Conservation (phyloP, 176 grass and related monocot species). For the Eragrostis nindensis region DNA sequence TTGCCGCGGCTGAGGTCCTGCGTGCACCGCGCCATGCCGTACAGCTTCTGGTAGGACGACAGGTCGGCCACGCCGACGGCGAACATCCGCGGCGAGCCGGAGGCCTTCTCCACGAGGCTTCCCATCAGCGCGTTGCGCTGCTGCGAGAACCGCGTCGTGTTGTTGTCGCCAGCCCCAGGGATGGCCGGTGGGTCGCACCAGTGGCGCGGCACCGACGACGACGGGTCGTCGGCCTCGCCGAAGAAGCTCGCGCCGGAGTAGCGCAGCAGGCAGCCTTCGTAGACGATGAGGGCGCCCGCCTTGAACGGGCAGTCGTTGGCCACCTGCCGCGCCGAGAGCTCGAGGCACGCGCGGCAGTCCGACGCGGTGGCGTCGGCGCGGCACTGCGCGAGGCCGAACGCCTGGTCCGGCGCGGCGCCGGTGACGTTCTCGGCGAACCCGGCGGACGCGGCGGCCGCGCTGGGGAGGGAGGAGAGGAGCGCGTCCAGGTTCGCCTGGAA, state of each 20-base stretch:
- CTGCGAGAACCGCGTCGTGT: neutral
- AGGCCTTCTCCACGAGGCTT: neutral
- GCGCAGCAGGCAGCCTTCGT: neutral
- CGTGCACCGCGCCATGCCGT: conserved; percentile 61
- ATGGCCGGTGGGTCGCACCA: neutral
- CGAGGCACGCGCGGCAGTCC: no score
- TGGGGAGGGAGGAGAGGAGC: no score
- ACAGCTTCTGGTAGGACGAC: conserved; percentile 19
- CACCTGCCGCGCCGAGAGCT: no score
- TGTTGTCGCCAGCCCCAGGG: neutral
- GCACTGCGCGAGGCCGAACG: no score
- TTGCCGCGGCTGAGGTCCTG: conserved; percentile 3
- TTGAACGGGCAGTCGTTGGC: no score
- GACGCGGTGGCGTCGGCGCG: no score
- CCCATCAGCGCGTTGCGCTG: neutral
- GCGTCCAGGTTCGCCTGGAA: no score
- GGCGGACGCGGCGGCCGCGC: no score
- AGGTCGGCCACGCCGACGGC: neutral
- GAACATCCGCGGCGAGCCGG: neutral
- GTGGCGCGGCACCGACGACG: no score
- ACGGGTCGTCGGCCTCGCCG: neutral
- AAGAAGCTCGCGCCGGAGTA: neutral
- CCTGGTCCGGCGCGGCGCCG: no score
- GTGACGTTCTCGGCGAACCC: no score
- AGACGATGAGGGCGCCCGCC: no score